Evolutionary conservation across 1,284 basidiomycete genomes (phyloP), one percentile per base, ranked within the genome.

Genomic region (Ustilago esculenta): DNA sequence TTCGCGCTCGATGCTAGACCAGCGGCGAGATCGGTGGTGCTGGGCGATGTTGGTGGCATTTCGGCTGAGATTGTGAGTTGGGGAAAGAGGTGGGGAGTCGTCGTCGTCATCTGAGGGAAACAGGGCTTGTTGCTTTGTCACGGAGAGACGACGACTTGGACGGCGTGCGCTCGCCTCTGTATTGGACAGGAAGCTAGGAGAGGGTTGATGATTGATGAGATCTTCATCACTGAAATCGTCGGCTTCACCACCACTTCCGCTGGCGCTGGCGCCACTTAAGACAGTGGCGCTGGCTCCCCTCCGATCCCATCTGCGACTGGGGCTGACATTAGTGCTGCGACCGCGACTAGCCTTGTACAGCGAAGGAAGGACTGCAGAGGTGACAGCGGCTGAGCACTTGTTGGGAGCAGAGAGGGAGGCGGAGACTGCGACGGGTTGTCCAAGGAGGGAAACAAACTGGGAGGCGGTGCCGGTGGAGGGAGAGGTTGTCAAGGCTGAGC

Each of bases 1-100:
- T 27, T 65, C 69, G 23, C 69, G 55, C 44, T 72, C 69, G 29
- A 69, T 54, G 49, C 65, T 72, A n/a, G 69, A 72, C 59, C 64
- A 64, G 20, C 69, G 51, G 0, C 69, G 34, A 18, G 58, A 45
- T 5, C 69, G 41, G 10, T 37, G 40, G 10, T 49, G 46, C 14
- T 47, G 10, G 3, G 36, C 32, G 9, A 32, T 27, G 23, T 45
- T 45, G 20, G 14, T 32, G 5, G 24, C 32, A 17, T 35, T 21
- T 5, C 18, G 30, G 45, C 49, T 42, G 4, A 23, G 20, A 12
- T 59, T 51, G 12, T 58, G 51, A 14, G 34, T 20, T 0, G 69
- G 54, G n/a, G 65, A 64, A 9, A 61, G 39, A 1, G 32, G 53
- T 9, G 49, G 55, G 17, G 46, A 52, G 6, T 69, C 27, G 27